Conservation (phyloP, 345 rosid species). For the Gossypium mustelinum region DNA sequence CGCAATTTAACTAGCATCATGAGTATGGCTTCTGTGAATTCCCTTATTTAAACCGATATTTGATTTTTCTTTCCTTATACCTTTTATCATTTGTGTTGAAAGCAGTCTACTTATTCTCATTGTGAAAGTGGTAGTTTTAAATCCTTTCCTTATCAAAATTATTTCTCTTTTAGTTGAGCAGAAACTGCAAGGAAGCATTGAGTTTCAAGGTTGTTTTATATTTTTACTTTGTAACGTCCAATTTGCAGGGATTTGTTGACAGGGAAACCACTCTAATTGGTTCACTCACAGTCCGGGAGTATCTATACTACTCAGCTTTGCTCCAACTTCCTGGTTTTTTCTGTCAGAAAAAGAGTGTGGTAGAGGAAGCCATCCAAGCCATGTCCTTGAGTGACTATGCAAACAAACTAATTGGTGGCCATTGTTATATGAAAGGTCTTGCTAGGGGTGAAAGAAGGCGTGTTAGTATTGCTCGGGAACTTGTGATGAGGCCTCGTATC, state of each 20-base stretch:
- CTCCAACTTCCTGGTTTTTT: constrained; percentile 98
- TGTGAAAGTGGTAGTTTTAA: neutral
- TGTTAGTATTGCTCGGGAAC: constrained; percentile 92
- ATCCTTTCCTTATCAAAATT: neutral
- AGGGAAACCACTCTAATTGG: constrained; percentile 77
- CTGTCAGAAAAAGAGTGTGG: constrained; percentile 80
- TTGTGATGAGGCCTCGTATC: constrained; percentile 91
- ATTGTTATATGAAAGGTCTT: constrained; percentile 93
- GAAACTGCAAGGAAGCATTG: neutral
- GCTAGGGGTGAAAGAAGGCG: constrained; percentile 94
- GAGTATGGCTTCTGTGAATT: neutral
- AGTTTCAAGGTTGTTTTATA: neutral
- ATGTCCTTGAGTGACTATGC: constrained; percentile 93
- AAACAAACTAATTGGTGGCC: constrained; percentile 95
- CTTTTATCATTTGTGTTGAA: neutral
- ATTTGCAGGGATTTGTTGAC: constrained; percentile 80
- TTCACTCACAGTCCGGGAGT: constrained; percentile 91
- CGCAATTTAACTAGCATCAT: neutral
- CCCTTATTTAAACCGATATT: neutral
- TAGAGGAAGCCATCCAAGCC: constrained; percentile 97
- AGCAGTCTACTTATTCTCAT: too few relatives aligned
- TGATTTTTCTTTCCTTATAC: neutral
- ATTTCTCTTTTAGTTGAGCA: constrained; percentile 7
- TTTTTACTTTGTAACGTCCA: constrained; percentile 19
- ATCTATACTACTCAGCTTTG: constrained; percentile 83